Percentiles rank a stretch among this genome's conserved stretches.
These are phyloP conservation scores for Amyloporia xantha DNA, from an alignment of 768 basidiomycete species.

Conservation along the genomic window DNA sequence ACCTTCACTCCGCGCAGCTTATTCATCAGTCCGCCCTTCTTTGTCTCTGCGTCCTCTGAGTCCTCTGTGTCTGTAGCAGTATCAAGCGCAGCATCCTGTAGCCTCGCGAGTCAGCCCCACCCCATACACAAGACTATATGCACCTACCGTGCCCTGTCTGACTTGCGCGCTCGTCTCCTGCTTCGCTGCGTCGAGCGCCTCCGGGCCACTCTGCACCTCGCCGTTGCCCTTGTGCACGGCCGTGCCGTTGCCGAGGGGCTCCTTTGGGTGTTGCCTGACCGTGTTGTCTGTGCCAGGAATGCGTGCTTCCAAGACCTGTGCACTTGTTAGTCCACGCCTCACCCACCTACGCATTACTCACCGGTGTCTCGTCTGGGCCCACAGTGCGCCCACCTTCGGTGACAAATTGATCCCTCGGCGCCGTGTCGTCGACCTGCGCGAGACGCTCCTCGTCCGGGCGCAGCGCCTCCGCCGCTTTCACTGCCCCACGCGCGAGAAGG, in stretches of 20 bases:
- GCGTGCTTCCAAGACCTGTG: slow-evolving; percentile 31
- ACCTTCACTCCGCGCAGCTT: slow-evolving; percentile 26
- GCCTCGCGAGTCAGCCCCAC: slow-evolving; percentile 15
- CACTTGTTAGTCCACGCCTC: neutral
- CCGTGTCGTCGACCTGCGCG: slow-evolving; percentile 60
- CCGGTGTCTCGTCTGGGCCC: slow-evolving; percentile 40
- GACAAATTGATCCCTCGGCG: slow-evolving; percentile 61
- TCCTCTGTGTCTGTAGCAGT: too few species aligned
- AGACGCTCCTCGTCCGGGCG: slow-evolving; percentile 62
- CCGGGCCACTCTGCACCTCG: slow-evolving; percentile 23
- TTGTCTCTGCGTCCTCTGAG: slow-evolving; percentile 31
- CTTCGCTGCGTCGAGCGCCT: slow-evolving; percentile 17
- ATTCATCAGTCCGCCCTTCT: slow-evolving; percentile 28
- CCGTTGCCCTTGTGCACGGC: slow-evolving; percentile 28
- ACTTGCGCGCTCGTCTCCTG: slow-evolving; percentile 12
- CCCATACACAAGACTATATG: slow-evolving; percentile 2
- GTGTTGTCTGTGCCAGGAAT: slow-evolving; percentile 39
- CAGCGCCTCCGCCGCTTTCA: slow-evolving; percentile 61
- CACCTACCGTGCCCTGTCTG: slow-evolving; percentile 10
- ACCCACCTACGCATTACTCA: slow-evolving; percentile 11
- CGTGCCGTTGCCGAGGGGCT: slow-evolving; percentile 34
- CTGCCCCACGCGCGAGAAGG: slow-evolving; percentile 66
- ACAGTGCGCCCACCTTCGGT: slow-evolving; percentile 36
- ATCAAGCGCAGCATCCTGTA: slow-evolving; percentile 16
- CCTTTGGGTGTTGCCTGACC: slow-evolving; percentile 45